Conservation (phyloP, 768 basidiomycete genomes). For the Boletus eberwhitei region DNA sequence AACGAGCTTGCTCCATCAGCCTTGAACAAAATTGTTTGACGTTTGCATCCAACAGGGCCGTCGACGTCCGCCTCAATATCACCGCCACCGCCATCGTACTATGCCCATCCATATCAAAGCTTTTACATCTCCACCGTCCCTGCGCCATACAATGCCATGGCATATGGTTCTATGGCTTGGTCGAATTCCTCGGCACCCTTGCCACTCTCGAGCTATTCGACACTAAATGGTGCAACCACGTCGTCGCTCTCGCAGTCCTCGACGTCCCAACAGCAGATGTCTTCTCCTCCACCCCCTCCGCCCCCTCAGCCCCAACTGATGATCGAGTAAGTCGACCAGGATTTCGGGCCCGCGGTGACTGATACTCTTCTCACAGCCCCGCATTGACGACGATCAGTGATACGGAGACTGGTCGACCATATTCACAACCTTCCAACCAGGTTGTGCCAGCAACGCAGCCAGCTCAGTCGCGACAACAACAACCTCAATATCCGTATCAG, state of each 20-base stretch:
- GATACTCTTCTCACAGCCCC: constrained; percentile 41
- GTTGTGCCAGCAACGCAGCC: constrained; percentile 34
- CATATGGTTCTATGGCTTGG: constrained; percentile 54
- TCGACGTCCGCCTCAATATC: constrained; percentile 42
- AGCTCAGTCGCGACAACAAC: constrained; percentile 35
- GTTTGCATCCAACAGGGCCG: constrained; percentile 24
- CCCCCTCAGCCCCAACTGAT: constrained; percentile 43
- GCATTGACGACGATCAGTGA: constrained; percentile 57
- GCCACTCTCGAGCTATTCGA: constrained; percentile 74
- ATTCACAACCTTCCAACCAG: constrained; percentile 42
- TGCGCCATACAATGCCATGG: constrained; percentile 49
- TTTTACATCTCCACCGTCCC: constrained; percentile 41
- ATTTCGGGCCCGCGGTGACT: constrained; percentile 11
- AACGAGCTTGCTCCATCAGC: background rate
- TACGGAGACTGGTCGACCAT: constrained; percentile 43
- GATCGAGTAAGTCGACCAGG: constrained; percentile 56
- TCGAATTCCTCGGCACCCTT: constrained; percentile 38
- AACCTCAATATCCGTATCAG: constrained; percentile 38
- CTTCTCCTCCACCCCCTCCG: constrained; percentile 25
- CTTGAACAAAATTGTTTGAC: constrained; percentile 10
- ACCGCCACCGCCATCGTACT: constrained; percentile 40
- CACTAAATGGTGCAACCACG: constrained; percentile 71
- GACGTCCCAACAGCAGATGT: constrained; percentile 30
- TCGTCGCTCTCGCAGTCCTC: constrained; percentile 34
- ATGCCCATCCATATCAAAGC: constrained; percentile 39